A percentile compares a stretch with the other conserved stretches of the same genome.
Conservation (phyloP, 1,284 basidiomycete species). For the Tylopilus sp. region DNA sequence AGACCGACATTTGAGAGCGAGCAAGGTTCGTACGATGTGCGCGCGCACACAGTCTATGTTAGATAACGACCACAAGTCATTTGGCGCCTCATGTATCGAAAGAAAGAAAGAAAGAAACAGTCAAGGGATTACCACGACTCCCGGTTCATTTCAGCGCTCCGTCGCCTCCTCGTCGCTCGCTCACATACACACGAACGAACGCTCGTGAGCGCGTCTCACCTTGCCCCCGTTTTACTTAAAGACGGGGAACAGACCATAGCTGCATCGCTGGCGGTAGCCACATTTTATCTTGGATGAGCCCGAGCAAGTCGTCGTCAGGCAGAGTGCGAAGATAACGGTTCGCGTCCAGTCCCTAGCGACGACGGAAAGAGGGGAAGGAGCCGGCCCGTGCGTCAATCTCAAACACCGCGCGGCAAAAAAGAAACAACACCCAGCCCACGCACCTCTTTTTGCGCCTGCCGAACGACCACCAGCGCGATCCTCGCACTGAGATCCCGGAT, state of each 20-base stretch:
- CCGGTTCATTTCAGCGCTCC: background rate
- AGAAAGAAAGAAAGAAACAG: background rate
- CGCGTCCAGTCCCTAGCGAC: conserved; percentile 43
- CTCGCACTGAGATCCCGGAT: conserved; percentile 67
- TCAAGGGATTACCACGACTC: background rate
- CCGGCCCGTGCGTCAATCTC: background rate
- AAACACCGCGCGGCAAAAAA: no score
- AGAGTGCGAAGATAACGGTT: conserved; percentile 46
- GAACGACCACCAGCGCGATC: conserved; percentile 61
- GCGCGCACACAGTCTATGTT: background rate
- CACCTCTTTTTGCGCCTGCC: conserved; percentile 62
- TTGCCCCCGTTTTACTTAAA: conserved; percentile 17
- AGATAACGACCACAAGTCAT: conserved; percentile 1
- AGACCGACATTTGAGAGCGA: conserved; percentile 19
- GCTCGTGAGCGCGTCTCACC: conserved; percentile 3
- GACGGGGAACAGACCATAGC: conserved; percentile 9
- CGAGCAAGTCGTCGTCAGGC: conserved; percentile 45
- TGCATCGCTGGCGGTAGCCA: conserved; percentile 44
- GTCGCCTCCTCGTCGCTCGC: background rate
- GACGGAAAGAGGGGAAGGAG: no score
- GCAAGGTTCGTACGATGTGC: background rate
- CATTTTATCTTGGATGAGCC: conserved; percentile 53
- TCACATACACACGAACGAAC: background rate
- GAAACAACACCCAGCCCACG: conserved; percentile 15
- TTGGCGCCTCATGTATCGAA: background rate